These are phyloP conservation scores for Ganoderma multipileum DNA, from an alignment of 1,284 basidiomycete genomes.

Conservation along the genomic window DNA sequence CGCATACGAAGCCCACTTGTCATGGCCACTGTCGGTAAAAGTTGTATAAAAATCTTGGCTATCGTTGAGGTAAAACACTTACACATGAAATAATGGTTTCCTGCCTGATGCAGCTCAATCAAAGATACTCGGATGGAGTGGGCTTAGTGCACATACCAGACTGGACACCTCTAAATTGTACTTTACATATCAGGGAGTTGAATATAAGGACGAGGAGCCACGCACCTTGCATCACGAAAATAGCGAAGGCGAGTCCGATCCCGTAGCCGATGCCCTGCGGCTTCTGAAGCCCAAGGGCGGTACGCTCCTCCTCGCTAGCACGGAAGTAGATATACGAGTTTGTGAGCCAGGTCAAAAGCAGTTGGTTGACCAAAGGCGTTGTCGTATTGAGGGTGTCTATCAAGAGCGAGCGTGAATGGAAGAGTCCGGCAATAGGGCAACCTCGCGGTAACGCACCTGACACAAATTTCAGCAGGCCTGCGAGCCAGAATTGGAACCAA, in stretches of 20 bases:
- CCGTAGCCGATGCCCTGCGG: constrained; percentile 64
- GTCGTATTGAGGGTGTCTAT: constrained; percentile 65
- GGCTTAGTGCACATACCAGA: constrained; percentile 44
- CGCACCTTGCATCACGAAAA: constrained; percentile 74
- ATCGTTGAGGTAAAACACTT: constrained; percentile 22
- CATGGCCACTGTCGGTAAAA: constrained; percentile 51
- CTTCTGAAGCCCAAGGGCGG: constrained; percentile 40
- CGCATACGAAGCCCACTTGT: constrained; percentile 57
- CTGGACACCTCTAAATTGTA: constrained; percentile 52
- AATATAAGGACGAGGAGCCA: constrained; percentile 10
- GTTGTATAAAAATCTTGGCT: too few species aligned
- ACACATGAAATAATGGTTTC: constrained; percentile 60
- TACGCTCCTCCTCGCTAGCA: constrained; percentile 46
- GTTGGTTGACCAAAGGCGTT: constrained; percentile 67
- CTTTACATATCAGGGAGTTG: neutral
- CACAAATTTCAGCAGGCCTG: constrained; percentile 60
- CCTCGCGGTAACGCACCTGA: constrained; percentile 49
- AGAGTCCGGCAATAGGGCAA: neutral
- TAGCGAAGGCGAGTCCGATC: constrained; percentile 61
- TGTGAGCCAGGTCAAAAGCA: constrained; percentile 67
- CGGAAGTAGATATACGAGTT: constrained; percentile 56
- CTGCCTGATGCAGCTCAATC: constrained; percentile 42
- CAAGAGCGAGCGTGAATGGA: neutral
- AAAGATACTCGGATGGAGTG: neutral
- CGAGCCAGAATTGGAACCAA: constrained; percentile 58